These are phyloP conservation scores for Hsuehochloa calcarea DNA, from an alignment of 176 grass and related monocot genomes.

Conservation along the genomic window DNA sequence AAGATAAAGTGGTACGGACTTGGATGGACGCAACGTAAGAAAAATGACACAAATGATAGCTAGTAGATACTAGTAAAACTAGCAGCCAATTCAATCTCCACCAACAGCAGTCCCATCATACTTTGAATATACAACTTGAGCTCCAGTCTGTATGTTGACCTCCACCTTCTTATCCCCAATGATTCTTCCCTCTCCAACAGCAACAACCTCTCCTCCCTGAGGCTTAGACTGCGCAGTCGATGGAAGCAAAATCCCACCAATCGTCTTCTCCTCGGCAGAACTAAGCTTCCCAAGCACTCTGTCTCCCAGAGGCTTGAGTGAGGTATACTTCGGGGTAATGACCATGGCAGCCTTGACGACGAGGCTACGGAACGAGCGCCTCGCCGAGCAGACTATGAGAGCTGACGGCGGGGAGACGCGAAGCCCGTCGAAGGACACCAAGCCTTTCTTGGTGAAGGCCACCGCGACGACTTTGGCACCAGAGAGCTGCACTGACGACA, in stretches of 20 bases:
- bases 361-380: conserved; percentile 26
- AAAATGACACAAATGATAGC: too few relatives aligned
- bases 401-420: neutral
- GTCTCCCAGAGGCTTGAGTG: conserved; percentile 75
- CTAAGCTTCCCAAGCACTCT: conserved; percentile 85
- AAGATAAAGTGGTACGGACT: too few relatives aligned
- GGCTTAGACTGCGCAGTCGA: conserved; percentile 68
- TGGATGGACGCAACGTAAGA: too few relatives aligned
- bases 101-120: too few relatives aligned
- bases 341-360: conserved; percentile 68
- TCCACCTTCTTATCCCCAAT: conserved; percentile 74
- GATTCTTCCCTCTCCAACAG: conserved; percentile 65
- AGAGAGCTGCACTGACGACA: conserved; percentile 49
- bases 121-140: too few relatives aligned
- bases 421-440: neutral
- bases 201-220: conserved; percentile 77
- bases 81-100: too few relatives aligned
- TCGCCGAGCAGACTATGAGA: neutral
- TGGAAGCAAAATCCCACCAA: conserved; percentile 82
- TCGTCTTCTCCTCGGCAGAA: conserved; percentile 64
- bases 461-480: conserved; percentile 29
- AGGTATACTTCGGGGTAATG: conserved; percentile 81
- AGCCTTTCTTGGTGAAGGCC: conserved; percentile 31
- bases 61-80: too few relatives aligned
- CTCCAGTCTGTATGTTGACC: conserved; percentile 44